These are phyloP conservation scores for Perkinsus marinus DNA, from an alignment of 169 alveolate species.

Conservation along the genomic window DNA sequence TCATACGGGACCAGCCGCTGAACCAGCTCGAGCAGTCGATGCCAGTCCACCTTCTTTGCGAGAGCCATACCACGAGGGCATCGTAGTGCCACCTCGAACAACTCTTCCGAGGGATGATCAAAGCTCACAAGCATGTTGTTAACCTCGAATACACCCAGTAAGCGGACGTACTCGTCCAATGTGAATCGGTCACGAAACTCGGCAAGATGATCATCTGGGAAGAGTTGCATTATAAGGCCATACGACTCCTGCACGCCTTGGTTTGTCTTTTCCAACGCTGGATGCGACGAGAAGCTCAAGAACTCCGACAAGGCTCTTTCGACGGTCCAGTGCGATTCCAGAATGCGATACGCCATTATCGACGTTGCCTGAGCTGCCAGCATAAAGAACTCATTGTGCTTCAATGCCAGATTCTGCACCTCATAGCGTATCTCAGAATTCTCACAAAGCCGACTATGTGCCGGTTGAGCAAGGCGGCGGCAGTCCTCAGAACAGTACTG, in stretches of 20 bases:
- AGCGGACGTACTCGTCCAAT: not conserved
- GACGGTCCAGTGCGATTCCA: not conserved
- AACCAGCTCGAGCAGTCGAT: not conserved
- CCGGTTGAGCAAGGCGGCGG: not conserved
- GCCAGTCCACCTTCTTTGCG: not conserved
- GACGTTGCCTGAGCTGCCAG: not conserved
- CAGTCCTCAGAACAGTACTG: not conserved
- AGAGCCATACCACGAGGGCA: not conserved
- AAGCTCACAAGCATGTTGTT: not conserved
- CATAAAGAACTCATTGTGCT: not conserved
- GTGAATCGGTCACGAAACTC: not conserved
- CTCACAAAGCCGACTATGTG: not conserved
- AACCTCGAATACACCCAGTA: not conserved
- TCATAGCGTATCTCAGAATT: not conserved
- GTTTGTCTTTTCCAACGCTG: not conserved
- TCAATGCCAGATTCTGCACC: not conserved
- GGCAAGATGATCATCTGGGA: not conserved
- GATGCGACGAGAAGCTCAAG: not conserved
- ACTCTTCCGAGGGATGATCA: not conserved
- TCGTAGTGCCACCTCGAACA: not conserved
- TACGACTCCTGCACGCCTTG: not conserved
- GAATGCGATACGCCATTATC: not conserved
- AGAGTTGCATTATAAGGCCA: not conserved
- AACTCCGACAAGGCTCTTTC: not conserved
- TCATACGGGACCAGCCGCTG: not conserved